phyloP scores from a whole-genome alignment of 2,329 filamentous ascomycete genomes.

The Pseudogymnoascus sp. region DNA sequence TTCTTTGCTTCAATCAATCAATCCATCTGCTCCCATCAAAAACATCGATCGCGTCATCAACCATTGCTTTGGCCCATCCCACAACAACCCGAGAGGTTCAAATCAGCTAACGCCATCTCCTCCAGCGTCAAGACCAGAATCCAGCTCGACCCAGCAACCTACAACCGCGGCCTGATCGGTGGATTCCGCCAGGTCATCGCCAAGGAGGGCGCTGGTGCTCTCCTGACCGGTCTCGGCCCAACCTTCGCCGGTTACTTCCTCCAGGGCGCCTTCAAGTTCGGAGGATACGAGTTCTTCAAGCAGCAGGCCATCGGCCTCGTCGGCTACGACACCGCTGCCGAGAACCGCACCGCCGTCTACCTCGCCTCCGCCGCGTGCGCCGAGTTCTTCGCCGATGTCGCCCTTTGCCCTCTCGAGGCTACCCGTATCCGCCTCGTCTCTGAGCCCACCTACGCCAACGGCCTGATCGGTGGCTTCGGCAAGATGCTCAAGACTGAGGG shows the following conservation, averaged over 20 bases:
- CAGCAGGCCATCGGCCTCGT: slow-evolving; percentile 75
- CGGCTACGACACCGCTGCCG: slow-evolving; percentile 66
- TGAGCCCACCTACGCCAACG: slow-evolving; percentile 74
- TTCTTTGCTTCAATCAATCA: not conserved
- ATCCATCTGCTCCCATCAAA: not conserved
- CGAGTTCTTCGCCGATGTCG: slow-evolving; percentile 68
- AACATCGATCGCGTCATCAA: not conserved
- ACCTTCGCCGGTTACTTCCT: slow-evolving; percentile 89
- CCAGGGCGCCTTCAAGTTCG: slow-evolving; percentile 88
- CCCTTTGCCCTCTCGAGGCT: slow-evolving; percentile 85
- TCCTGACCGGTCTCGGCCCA: slow-evolving; percentile 77
- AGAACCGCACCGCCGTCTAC: slow-evolving; percentile 78
- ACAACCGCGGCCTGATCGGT: slow-evolving; percentile 81
- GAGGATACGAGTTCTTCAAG: slow-evolving; percentile 96
- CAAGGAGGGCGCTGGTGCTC: slow-evolving; percentile 77
- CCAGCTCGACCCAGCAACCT: slow-evolving; percentile 82
- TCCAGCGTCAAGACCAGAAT: slow-evolving; percentile 88
- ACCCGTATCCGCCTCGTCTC: slow-evolving; percentile 91
- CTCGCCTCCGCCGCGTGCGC: slow-evolving; percentile 58
- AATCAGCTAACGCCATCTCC: slow-evolving; percentile 19
- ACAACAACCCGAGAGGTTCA: slow-evolving; percentile 13
- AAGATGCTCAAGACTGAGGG: slow-evolving; percentile 82
- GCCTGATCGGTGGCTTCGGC: slow-evolving; percentile 68
- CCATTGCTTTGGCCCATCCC: not conserved
- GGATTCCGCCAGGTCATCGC: slow-evolving; percentile 79